Percentiles rank a stretch among this genome's conserved stretches.
Evolutionary conservation across 108 stramenopile species (phyloP).

Genomic region (Skeletonema costatum): DNA sequence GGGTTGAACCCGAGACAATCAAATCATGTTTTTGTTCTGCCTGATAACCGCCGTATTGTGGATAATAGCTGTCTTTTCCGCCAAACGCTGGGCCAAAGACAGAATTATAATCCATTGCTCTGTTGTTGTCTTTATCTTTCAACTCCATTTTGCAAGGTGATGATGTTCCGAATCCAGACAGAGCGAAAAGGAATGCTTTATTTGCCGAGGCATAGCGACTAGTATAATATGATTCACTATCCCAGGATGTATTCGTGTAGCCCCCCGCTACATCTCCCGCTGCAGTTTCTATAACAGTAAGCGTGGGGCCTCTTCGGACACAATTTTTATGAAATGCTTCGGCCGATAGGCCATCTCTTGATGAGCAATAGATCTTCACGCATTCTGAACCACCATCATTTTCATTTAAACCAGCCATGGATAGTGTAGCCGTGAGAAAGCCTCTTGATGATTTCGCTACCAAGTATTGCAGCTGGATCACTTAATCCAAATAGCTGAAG

Average conservation of each 20-base stretch:
- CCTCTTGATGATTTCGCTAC: conserved; percentile 16
- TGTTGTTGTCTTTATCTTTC: too few relatives aligned
- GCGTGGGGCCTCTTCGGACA: not conserved
- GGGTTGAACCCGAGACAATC: not conserved
- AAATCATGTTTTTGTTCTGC: too few relatives aligned
- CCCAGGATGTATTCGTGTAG: conserved; percentile 6
- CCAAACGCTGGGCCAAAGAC: too few relatives aligned
- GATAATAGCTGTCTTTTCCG: too few relatives aligned
- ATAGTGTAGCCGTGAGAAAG: not conserved
- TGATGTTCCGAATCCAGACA: not conserved
- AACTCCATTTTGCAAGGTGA: conserved; percentile 14
- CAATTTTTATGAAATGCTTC: conserved; percentile 19
- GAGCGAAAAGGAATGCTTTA: conserved; percentile 23
- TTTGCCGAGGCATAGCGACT: not conserved
- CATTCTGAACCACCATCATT: not conserved
- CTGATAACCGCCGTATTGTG: too few relatives aligned
- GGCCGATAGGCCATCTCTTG: conserved; percentile 5
- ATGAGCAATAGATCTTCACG: conserved; percentile 14
- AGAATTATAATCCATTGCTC: too few relatives aligned
- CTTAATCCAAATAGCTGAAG: conserved; percentile 15
- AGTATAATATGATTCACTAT: not conserved
- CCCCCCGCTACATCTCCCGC: conserved; percentile 2
- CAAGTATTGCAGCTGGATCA: not conserved
- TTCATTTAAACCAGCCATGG: conserved; percentile 20
- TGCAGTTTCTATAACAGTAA: conserved; percentile 9